A percentile compares a stretch with the other conserved stretches of the same genome.
Evolutionary conservation across 148 eudicot genomes (phyloP).

Genomic region (Agrostemma githago): DNA sequence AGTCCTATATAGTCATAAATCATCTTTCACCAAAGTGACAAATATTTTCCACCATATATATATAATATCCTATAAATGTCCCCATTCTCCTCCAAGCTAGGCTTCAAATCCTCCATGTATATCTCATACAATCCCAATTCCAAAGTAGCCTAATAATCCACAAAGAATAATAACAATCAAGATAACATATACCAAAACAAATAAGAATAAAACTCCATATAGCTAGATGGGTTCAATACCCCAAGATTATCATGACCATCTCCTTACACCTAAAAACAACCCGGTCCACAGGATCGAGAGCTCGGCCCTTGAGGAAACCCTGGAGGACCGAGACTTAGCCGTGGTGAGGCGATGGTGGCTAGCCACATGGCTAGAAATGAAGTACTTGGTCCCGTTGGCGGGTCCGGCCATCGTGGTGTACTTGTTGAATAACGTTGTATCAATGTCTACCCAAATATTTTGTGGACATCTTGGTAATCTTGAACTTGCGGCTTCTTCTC

Average conservation of each 20-base stretch:
- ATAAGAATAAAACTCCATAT: neutral
- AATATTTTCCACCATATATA: neutral
- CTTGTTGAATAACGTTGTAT: slow-evolving; percentile 40
- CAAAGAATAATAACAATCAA: neutral
- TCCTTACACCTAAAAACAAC: neutral
- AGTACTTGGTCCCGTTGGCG: slow-evolving; percentile 32
- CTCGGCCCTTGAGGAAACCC: slow-evolving; percentile 33
- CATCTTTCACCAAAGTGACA: neutral
- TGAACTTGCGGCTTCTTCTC: slow-evolving; percentile 47
- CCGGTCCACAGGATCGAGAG: neutral
- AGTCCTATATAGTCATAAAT: neutral
- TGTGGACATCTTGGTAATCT: slow-evolving; percentile 68
- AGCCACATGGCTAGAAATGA: slow-evolving; percentile 41
- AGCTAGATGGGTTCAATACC: slow-evolving; percentile 8
- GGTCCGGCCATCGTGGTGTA: slow-evolving; percentile 53
- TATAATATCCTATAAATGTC: neutral
- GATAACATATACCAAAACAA: neutral
- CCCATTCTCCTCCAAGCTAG: neutral
- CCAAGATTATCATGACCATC: neutral
- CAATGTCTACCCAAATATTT: slow-evolving; percentile 52
- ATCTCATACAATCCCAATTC: neutral
- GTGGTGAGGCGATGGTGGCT: slow-evolving; percentile 19
- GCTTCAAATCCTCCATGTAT: neutral
- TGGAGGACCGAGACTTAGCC: slow-evolving; percentile 20
- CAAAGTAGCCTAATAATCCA: slow-evolving; percentile 9